phyloP scores from a whole-genome alignment of 2,329 filamentous ascomycete genomes.

The Diplodia seriata region DNA sequence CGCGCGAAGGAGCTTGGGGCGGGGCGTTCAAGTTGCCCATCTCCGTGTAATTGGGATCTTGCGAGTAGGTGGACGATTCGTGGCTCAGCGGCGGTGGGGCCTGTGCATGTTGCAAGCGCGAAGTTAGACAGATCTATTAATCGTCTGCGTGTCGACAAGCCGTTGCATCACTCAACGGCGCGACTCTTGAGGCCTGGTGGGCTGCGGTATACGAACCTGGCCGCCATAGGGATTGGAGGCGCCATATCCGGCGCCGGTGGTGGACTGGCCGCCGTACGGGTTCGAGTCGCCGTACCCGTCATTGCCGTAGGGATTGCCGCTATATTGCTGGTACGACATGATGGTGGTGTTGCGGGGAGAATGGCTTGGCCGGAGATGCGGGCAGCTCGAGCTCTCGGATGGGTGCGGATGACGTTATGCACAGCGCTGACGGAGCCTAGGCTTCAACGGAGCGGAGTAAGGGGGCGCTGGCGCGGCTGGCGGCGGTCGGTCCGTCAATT shows the following conservation, averaged over 20 bases:
- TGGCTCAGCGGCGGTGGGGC: constrained; percentile 44
- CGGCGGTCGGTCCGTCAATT: constrained; percentile 19
- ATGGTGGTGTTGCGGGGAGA: constrained; percentile 37
- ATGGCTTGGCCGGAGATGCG: constrained; percentile 6
- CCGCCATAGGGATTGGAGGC: constrained; percentile 49
- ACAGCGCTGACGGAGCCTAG: constrained; percentile 18
- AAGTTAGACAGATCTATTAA: constrained; percentile 36
- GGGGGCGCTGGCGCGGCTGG: constrained; percentile 16
- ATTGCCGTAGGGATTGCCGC: constrained; percentile 66
- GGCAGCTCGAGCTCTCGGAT: constrained; percentile 25
- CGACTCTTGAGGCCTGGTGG: neutral
- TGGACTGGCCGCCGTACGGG: constrained; percentile 46
- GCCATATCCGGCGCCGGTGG: constrained; percentile 36
- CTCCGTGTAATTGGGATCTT: constrained; percentile 48
- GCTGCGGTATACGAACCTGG: constrained; percentile 25
- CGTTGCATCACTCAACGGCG: neutral
- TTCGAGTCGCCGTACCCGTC: constrained; percentile 39
- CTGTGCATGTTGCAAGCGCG: constrained; percentile 36
- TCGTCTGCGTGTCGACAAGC: neutral
- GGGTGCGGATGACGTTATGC: constrained; percentile 32
- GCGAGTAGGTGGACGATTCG: constrained; percentile 48
- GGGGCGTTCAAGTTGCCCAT: constrained; percentile 2
- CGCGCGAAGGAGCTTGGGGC: constrained; percentile 52
- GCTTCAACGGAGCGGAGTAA: constrained; percentile 4
- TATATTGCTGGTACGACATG: constrained; percentile 54